A percentile compares a stretch with the other conserved stretches of the same genome.
These are phyloP conservation scores for Alternaria sp. DNA, from an alignment of 2,329 filamentous ascomycete species.

Conservation along the genomic window DNA sequence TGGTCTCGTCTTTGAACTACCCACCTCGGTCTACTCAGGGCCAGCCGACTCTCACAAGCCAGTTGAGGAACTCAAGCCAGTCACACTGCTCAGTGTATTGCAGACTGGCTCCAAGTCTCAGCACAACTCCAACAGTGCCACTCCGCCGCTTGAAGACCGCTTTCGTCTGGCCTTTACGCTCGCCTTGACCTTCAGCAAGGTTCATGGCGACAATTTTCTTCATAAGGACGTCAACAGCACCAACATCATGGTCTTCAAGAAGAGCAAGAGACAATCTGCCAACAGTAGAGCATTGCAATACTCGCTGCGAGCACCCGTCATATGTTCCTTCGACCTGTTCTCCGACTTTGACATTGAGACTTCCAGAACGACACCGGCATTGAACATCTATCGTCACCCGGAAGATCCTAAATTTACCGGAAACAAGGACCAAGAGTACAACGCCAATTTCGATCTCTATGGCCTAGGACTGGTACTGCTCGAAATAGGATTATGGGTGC, in stretches of 20 bases:
- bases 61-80: slow-evolving; percentile 50
- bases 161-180: slow-evolving; percentile 79
- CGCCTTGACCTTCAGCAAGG: slow-evolving; percentile 75
- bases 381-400: slow-evolving; percentile 74
- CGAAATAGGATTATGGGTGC: slow-evolving; percentile 79
- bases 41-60: slow-evolving; percentile 63
- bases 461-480: slow-evolving; percentile 76
- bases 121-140: slow-evolving; percentile 52
- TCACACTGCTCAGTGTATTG: slow-evolving; percentile 58
- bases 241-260: slow-evolving; percentile 72
- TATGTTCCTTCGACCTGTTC: slow-evolving; percentile 81
- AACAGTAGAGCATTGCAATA: slow-evolving; percentile 52
- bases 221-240: slow-evolving; percentile 75
- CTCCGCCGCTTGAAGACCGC: slow-evolving; percentile 73
- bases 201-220: slow-evolving; percentile 73
- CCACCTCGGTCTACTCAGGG: slow-evolving; percentile 59
- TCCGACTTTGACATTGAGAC: slow-evolving; percentile 63
- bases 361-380: slow-evolving; percentile 50
- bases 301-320: slow-evolving; percentile 73
- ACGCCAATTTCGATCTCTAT: slow-evolving; percentile 70
- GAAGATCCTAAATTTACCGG: slow-evolving; percentile 57
- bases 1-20: slow-evolving; percentile 79
- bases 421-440: slow-evolving; percentile 36
- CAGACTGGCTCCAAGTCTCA: slow-evolving; percentile 57
- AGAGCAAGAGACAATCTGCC: slow-evolving; percentile 56